phyloP scores from a whole-genome alignment of 208 protist species.

The Phytomonas sp. region DNA sequence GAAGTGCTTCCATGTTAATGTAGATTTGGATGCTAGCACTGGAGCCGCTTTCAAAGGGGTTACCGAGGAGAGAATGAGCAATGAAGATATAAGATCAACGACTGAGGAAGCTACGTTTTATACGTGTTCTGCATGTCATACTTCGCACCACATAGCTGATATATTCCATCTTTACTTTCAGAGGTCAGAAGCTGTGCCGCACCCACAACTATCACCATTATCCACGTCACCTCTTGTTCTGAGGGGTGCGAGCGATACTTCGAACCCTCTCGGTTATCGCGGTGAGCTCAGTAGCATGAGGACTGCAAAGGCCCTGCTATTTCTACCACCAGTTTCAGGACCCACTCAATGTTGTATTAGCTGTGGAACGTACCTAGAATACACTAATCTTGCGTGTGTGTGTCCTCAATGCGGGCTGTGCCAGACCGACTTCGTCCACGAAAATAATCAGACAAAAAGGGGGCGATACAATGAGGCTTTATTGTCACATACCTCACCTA shows the following conservation, averaged over 20 bases:
- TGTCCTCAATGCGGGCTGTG: background rate
- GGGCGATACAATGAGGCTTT: background rate
- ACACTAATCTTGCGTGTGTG: background rate
- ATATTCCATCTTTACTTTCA: constrained; percentile 13
- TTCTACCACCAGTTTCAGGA: background rate
- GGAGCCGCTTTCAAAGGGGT: background rate
- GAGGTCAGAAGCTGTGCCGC: background rate
- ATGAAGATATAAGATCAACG: background rate
- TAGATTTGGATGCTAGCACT: background rate
- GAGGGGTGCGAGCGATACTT: background rate
- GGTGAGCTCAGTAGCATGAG: background rate
- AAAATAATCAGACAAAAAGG: background rate
- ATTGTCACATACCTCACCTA: background rate
- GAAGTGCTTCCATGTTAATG: constrained; percentile 58
- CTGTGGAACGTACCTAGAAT: background rate
- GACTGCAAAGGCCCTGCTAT: background rate
- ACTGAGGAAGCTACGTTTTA: background rate
- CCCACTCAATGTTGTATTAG: background rate
- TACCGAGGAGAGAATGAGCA: background rate
- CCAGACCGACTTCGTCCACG: background rate
- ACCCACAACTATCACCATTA: background rate
- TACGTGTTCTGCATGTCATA: constrained; percentile 17
- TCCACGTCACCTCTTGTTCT: background rate
- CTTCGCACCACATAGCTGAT: constrained; percentile 8
- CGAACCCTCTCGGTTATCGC: background rate